These are phyloP conservation scores for Colletotrichum agaves DNA, from an alignment of 2,329 filamentous ascomycete species.

Conservation along the genomic window DNA sequence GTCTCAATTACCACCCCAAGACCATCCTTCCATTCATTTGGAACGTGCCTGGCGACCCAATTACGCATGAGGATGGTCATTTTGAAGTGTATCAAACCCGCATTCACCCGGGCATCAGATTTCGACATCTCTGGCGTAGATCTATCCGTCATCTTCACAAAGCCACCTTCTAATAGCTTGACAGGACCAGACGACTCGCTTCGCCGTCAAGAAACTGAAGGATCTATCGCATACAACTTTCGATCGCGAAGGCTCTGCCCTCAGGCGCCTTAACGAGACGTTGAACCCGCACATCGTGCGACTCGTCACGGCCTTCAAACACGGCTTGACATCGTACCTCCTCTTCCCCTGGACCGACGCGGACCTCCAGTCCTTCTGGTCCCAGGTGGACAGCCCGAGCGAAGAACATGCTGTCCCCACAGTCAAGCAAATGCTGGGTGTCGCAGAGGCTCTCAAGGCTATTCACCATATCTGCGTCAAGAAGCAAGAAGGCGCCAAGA, in stretches of 20 bases:
- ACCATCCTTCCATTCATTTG: neutral
- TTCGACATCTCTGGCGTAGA: neutral
- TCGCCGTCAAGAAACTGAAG: neutral
- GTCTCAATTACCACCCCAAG: neutral
- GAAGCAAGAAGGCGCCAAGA: neutral
- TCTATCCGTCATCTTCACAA: neutral
- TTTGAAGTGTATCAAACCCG: neutral
- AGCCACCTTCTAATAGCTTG: neutral
- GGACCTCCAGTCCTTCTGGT: slow-evolving; percentile 1
- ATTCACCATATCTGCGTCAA: slow-evolving; percentile 6
- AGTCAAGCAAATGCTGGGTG: slow-evolving; percentile 8
- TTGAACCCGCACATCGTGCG: neutral
- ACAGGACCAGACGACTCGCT: neutral
- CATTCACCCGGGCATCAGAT: neutral
- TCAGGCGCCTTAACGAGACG: neutral
- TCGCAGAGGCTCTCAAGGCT: slow-evolving; percentile 8
- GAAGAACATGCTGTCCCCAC: neutral
- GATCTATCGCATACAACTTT: neutral
- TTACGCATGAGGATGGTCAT: neutral
- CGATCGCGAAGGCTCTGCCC: neutral
- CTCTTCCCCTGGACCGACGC: neutral
- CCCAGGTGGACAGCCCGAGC: neutral
- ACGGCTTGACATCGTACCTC: neutral
- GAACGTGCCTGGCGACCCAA: neutral
- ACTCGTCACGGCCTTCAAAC: neutral